phyloP scores from a whole-genome alignment of 2,329 filamentous ascomycete species.

The Drechslerella stenobrocha region DNA sequence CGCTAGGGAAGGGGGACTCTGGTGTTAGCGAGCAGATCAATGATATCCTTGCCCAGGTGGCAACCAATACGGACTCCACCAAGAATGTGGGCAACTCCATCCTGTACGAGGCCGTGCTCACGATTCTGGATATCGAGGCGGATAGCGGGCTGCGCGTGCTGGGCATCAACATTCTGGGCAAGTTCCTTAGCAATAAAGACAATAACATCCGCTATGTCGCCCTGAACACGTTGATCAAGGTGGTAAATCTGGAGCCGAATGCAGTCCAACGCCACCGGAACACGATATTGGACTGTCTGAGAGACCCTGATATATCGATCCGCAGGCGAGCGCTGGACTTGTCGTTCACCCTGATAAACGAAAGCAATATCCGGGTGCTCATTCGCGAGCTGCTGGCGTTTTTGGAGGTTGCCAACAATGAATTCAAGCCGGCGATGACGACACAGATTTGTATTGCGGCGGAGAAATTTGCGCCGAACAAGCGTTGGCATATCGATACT shows the following conservation, averaged over 20 bases:
- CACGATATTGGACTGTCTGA: slow-evolving; percentile 92
- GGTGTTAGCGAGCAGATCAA: slow-evolving; percentile 96
- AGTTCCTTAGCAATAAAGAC: slow-evolving; percentile 96
- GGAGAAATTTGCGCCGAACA: slow-evolving; percentile 93
- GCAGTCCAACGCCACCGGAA: slow-evolving; percentile 96
- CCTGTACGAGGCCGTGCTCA: slow-evolving; percentile 93
- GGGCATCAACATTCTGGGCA: slow-evolving; percentile 96
- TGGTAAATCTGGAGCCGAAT: slow-evolving; percentile 96
- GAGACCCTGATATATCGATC: slow-evolving; percentile 98
- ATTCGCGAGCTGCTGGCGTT: slow-evolving; percentile 93
- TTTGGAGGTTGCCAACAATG: slow-evolving; percentile 93
- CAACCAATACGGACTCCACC: slow-evolving; percentile 94
- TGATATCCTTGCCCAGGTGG: slow-evolving; percentile 94
- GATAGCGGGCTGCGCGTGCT: slow-evolving; percentile 92
- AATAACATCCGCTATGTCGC: slow-evolving; percentile 99
- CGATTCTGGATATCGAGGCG: slow-evolving; percentile 96
- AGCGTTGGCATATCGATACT: slow-evolving; percentile 97
- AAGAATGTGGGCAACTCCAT: slow-evolving; percentile 99
- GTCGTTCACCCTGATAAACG: slow-evolving; percentile 97
- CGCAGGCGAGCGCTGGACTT: slow-evolving; percentile 91
- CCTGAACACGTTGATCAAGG: slow-evolving; percentile 94
- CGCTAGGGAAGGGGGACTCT: slow-evolving; percentile 81
- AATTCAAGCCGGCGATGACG: slow-evolving; percentile 98
- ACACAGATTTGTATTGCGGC: slow-evolving; percentile 96
- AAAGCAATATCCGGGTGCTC: slow-evolving; percentile 88